Conservation (phyloP, 176 grass and related monocot genomes). For the Themeda triandra region DNA sequence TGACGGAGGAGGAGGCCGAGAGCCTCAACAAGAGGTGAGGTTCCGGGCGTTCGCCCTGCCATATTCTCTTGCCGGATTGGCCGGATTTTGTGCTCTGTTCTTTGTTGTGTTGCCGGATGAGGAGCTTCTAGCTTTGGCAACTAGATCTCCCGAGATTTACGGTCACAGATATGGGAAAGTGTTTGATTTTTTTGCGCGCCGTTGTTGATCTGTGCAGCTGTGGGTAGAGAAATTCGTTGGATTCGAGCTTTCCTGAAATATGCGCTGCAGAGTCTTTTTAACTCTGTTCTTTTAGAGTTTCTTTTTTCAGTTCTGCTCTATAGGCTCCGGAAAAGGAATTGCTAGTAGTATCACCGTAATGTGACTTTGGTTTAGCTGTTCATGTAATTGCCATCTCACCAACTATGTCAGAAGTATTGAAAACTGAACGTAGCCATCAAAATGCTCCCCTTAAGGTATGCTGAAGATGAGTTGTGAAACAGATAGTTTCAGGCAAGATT, state of each 20-base stretch:
- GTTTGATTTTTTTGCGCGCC: not conserved
- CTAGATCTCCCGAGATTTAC: constrained; percentile 25
- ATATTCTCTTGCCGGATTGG: not conserved
- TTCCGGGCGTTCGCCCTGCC: not conserved
- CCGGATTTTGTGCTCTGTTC: constrained; percentile 12
- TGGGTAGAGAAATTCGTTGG: not conserved
- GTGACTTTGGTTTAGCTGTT: not conserved
- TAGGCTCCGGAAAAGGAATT: not conserved
- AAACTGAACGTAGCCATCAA: not conserved
- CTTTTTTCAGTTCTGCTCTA: not conserved
- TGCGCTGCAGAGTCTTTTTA: not conserved
- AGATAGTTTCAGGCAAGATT: not conserved
- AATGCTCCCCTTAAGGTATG: not conserved
- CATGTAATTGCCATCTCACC: constrained; percentile 4
- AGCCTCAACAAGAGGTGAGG: constrained; percentile 89
- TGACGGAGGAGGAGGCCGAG: constrained; percentile 91
- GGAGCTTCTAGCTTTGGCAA: not conserved
- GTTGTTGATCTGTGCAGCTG: not conserved
- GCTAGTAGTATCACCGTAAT: not conserved
- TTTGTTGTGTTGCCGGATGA: not conserved
- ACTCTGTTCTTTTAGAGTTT: not conserved
- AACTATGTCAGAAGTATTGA: not conserved
- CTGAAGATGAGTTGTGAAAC: not conserved
- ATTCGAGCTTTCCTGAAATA: constrained; percentile 20
- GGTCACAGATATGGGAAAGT: not conserved